Conservation (phyloP, 768 basidiomycete genomes). For the Tephrocybe sp. region DNA sequence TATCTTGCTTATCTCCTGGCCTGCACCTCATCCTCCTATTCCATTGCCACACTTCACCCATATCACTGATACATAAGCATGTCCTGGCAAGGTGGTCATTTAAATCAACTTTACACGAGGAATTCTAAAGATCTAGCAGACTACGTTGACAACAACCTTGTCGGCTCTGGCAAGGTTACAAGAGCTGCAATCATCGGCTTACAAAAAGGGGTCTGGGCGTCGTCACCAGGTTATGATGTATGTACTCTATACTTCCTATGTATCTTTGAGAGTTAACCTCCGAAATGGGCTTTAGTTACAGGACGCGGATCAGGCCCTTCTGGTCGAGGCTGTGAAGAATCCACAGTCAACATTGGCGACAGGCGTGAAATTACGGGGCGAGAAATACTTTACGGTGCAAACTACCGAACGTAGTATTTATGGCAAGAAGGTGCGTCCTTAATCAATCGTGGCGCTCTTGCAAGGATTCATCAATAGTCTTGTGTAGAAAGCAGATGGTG, state of each 20-base stretch:
- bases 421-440: conserved; percentile 73
- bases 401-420: conserved; percentile 55
- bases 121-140: conserved; percentile 36
- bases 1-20: conserved; percentile 11
- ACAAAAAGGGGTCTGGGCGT: conserved; percentile 77
- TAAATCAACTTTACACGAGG: not conserved
- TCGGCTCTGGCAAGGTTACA: conserved; percentile 69
- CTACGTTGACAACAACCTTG: conserved; percentile 79
- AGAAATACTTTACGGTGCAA: conserved; percentile 73
- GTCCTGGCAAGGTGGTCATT: conserved; percentile 67
- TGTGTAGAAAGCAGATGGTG: conserved; percentile 63
- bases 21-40: conserved; percentile 4
- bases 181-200: conserved; percentile 77
- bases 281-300: conserved; percentile 42
- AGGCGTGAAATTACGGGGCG: conserved; percentile 62
- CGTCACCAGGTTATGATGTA: conserved; percentile 55
- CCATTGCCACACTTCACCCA: not conserved
- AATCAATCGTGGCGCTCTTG: not conserved
- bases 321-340: conserved; percentile 47
- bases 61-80: conserved; percentile 30
- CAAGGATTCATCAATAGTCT: not conserved
- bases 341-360: conserved; percentile 38
- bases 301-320: conserved; percentile 62
- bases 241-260: conserved; percentile 20
- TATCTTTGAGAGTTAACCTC: conserved; percentile 2